Percentiles rank a stretch among this genome's conserved stretches.
Conservation (phyloP, 768 basidiomycete species). For the Boletus tylopilopsis region DNA sequence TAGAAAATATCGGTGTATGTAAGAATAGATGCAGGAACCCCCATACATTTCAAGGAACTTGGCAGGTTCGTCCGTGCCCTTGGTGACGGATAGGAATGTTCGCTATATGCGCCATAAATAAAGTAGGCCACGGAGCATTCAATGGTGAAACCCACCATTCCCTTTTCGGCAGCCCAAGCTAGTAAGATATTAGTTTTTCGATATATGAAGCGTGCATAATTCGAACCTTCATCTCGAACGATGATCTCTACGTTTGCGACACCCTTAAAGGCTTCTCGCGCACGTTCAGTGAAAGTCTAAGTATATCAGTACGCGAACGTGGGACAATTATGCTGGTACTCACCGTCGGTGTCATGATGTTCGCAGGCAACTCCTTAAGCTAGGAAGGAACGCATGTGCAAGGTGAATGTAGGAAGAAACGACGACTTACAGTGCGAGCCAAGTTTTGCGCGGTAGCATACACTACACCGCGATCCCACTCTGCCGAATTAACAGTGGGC, state of each 20-base stretch:
- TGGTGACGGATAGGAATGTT: slow-evolving; percentile 84
- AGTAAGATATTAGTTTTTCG: slow-evolving; percentile 1
- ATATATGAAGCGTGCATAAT: not conserved
- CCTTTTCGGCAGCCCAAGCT: slow-evolving; percentile 82
- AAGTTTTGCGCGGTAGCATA: slow-evolving; percentile 80
- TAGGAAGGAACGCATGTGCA: slow-evolving; percentile 24
- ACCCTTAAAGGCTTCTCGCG: slow-evolving; percentile 60
- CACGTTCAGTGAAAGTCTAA: slow-evolving; percentile 68
- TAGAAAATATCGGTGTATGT: slow-evolving; percentile 23
- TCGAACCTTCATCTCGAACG: slow-evolving; percentile 68
- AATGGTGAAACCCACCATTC: slow-evolving; percentile 55
- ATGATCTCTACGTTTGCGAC: slow-evolving; percentile 65
- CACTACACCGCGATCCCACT: slow-evolving; percentile 70
- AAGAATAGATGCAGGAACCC: not conserved
- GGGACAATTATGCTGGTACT: slow-evolving; percentile 8
- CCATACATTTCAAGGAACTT: slow-evolving; percentile 82
- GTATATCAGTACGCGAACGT: not conserved
- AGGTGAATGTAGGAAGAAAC: not conserved
- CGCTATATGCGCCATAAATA: slow-evolving; percentile 38
- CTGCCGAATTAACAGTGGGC: slow-evolving; percentile 43
- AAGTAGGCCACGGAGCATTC: not conserved
- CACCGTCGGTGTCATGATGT: slow-evolving; percentile 82
- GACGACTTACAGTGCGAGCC: slow-evolving; percentile 59
- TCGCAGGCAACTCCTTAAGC: slow-evolving; percentile 84
- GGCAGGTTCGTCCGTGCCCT: slow-evolving; percentile 78